Conservation (phyloP, 306 rosid genomes). For the Inga laurina region DNA sequence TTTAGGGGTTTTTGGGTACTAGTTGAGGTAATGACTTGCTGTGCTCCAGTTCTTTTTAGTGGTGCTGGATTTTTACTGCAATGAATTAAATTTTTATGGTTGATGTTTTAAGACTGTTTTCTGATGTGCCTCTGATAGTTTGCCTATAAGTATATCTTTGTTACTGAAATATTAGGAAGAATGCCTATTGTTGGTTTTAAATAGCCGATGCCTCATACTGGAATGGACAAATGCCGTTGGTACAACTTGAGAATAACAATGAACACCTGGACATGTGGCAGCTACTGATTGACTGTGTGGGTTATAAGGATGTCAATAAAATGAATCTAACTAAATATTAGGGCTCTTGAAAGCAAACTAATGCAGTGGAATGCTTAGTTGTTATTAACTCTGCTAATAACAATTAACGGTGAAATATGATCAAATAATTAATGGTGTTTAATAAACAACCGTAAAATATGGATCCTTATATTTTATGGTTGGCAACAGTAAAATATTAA, state of each 20-base stretch:
- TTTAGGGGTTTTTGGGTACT: slow-evolving; percentile 35
- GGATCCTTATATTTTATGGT: too few relatives aligned
- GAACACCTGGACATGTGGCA: not conserved
- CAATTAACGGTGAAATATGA: too few relatives aligned
- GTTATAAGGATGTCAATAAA: not conserved
- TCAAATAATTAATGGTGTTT: too few relatives aligned
- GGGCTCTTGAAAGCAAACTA: slow-evolving; percentile 14
- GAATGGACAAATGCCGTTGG: not conserved
- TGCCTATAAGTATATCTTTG: not conserved
- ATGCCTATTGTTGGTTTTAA: not conserved
- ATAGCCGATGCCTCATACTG: too few relatives aligned
- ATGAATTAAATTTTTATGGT: slow-evolving; percentile 1
- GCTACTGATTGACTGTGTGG: not conserved
- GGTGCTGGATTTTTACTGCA: slow-evolving; percentile 7
- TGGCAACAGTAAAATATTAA: too few relatives aligned
- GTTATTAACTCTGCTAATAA: not conserved
- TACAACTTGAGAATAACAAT: not conserved
- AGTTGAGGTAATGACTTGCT: slow-evolving; percentile 72
- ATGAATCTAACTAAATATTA: not conserved
- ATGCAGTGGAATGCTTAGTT: slow-evolving; percentile 4
- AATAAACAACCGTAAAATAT: too few relatives aligned
- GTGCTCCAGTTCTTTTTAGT: slow-evolving; percentile 7
- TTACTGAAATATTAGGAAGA: slow-evolving; percentile 9
- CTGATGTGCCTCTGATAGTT: not conserved
- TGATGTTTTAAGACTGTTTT: not conserved